Percentiles rank a stretch among this genome's conserved stretches.
phyloP scores from a whole-genome alignment of 2,329 filamentous ascomycete species.

The Emericellopsis cladophorae region DNA sequence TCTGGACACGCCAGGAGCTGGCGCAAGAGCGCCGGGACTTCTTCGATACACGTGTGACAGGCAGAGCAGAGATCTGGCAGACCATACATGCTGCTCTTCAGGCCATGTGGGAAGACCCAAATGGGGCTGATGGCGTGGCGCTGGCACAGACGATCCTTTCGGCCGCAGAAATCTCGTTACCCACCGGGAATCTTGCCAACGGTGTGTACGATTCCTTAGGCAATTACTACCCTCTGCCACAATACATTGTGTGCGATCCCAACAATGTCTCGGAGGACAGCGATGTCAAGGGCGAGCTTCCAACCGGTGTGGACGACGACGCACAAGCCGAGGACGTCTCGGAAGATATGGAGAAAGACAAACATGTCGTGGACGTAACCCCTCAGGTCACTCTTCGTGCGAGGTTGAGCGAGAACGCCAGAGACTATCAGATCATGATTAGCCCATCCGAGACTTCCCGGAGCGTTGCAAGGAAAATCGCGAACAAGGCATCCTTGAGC shows the following conservation, averaged over 20 bases:
- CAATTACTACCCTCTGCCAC: conserved; percentile 55
- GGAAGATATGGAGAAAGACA: conserved; percentile 46
- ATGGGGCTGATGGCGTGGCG: conserved; percentile 29
- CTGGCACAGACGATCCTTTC: conserved; percentile 73
- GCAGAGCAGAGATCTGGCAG: conserved; percentile 67
- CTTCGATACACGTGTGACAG: conserved; percentile 81
- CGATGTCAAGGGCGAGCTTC: conserved; percentile 17
- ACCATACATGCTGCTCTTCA: conserved; percentile 57
- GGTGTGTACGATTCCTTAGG: conserved; percentile 62
- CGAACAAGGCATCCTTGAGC: conserved; percentile 50
- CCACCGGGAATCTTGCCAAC: conserved; percentile 58
- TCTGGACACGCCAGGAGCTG: conserved; percentile 59
- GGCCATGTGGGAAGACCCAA: conserved; percentile 45
- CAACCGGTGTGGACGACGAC: conserved; percentile 25
- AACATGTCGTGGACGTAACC: conserved; percentile 36
- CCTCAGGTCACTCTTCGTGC: conserved; percentile 46
- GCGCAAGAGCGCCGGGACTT: conserved; percentile 66
- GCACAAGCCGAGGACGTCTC: conserved; percentile 20
- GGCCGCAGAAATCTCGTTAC: conserved; percentile 64
- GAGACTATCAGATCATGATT: conserved; percentile 48
- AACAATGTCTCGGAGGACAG: conserved; percentile 30
- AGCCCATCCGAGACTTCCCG: conserved; percentile 51
- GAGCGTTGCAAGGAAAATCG: conserved; percentile 48
- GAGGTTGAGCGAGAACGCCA: conserved; percentile 52
- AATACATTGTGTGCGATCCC: conserved; percentile 58